A percentile compares a stretch with the other conserved stretches of the same genome.
Conservation (phyloP, 257 asterid species). For the Salvia rosmarinus region DNA sequence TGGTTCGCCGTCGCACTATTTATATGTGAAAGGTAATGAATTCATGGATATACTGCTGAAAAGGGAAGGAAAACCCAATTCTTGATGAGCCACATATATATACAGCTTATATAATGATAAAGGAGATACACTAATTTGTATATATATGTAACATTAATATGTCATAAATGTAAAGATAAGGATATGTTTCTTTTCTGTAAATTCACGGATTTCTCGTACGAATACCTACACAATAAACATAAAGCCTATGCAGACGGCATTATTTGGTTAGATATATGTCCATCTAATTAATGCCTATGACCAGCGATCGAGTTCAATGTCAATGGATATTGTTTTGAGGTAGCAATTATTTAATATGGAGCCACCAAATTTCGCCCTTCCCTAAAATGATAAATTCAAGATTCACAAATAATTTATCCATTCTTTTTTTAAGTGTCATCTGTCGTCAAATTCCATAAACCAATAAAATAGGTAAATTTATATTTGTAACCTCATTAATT, state of each 20-base stretch:
- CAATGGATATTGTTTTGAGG: constrained; percentile 23
- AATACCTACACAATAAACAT: background rate
- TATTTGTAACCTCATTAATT: no score
- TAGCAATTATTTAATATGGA: background rate
- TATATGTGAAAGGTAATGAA: constrained; percentile 4
- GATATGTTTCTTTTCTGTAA: background rate
- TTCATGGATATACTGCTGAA: constrained; percentile 2
- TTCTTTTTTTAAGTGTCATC: no score
- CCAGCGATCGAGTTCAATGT: background rate
- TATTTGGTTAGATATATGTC: background rate
- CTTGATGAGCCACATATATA: background rate
- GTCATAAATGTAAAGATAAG: background rate
- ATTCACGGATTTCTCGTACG: background rate
- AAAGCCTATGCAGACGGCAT: background rate
- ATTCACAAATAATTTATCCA: no score
- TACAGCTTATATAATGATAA: background rate
- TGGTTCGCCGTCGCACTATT: background rate
- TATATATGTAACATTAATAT: background rate
- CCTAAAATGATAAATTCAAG: background rate
- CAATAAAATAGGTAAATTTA: no score
- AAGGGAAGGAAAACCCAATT: background rate
- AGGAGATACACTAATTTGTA: background rate
- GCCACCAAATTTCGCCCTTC: background rate
- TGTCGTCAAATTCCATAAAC: no score
- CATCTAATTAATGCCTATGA: constrained; percentile 1